Evolutionary conservation across 371 early-diverging fungal species (phyloP), one percentile per base, ranked within the genome.

Genomic region (Syncephalastrum monosporum): DNA sequence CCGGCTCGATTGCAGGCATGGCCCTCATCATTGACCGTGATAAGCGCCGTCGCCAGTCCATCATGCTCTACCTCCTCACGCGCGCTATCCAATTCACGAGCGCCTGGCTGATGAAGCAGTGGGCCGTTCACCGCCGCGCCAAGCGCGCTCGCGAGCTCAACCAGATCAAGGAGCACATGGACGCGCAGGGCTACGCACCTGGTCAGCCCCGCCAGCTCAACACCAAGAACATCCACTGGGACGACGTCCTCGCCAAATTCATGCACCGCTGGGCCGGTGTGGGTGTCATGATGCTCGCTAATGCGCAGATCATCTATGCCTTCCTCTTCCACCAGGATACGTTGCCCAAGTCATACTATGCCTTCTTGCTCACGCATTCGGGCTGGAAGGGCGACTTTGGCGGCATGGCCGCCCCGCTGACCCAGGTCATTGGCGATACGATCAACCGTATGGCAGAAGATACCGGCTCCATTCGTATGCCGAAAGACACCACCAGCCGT

Each of bases 51-150:
- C 77, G 93, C 33, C 82, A 85, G 45, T 89, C 93, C 16, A 82
- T 94, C 41, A 85, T 90, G 52, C 72, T 92, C 42, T 93, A 93
- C 59, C 65, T 93, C 21, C 75, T 87, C 23, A 91, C 94, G 4
- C 82, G 94, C 47, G 84, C 87, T 1, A 53, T 86, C 25, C 91
- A 92, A 56, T 91, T 91, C 55, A 83, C 73, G n/a, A 74, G 80
- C 4, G 79, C 84, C 25, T 87, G 85, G 79, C 50, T 81, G 12
- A 84, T 89, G 82, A 82, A 84, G 48, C 76, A 77, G 43, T 88
- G 85, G 86, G 75, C 77, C 1, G 62, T 65, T 10, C 65, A 71
- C 38, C 69, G 86, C 13, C 58, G 68, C 16, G 54, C 65, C 38
- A 67, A 66, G 23, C 53, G 47, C 23, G 54, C 55, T 2, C 24